phyloP scores from a whole-genome alignment of 169 alveolate species.

The Sarcocystis neurona region DNA sequence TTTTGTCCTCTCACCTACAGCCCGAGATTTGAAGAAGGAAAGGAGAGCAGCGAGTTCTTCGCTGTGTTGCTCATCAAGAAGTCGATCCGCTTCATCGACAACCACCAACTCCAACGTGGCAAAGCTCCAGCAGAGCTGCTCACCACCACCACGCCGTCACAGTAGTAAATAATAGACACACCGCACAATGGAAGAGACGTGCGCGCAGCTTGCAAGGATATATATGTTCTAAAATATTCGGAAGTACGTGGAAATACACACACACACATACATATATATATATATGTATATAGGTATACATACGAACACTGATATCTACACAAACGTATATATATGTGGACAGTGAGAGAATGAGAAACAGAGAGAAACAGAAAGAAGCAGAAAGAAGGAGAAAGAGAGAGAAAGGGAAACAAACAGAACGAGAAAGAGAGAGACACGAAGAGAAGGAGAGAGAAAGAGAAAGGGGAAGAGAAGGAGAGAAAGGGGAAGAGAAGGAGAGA shows the following conservation, averaged over 20 bases:
- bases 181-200: background rate
- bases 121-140: conserved; percentile 5
- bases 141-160: background rate
- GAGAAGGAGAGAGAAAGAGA: background rate
- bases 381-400: background rate
- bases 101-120: conserved; percentile 45
- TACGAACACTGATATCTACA: background rate
- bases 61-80: conserved; percentile 86
- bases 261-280: background rate
- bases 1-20: background rate
- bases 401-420: background rate
- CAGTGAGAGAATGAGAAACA: background rate
- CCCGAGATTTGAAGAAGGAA: conserved; percentile 40
- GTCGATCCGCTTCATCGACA: conserved; percentile 93
- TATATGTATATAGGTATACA: background rate
- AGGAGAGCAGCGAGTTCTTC: conserved; percentile 77
- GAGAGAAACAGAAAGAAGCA: background rate
- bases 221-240: background rate
- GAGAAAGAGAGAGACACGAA: background rate
- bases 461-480: background rate
- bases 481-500: background rate
- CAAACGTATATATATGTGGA: background rate
- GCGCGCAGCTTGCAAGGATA: background rate
- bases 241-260: background rate
- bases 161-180: background rate